Base-by-base conservation (phyloP, 1,284 basidiomycete genomes). In the Apiotrichum laibachii region DNA sequence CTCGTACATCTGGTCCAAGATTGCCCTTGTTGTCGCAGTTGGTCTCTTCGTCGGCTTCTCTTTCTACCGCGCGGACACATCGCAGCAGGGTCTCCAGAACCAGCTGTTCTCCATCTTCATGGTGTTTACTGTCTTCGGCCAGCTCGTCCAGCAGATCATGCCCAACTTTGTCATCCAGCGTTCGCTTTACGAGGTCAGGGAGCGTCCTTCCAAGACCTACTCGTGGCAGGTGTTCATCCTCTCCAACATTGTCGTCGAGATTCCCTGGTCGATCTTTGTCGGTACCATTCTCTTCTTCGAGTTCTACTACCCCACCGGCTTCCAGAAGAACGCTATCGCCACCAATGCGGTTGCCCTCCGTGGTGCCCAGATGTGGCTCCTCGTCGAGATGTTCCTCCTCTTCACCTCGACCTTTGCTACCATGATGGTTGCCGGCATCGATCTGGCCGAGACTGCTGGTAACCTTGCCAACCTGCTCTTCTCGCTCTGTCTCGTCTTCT, bases 191-290 rank as follows among this genome's bases (percentile, higher is more conserved):
- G 87, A 89, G 70, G 84, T 85, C 15, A 83, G 88, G 37, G 89
- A 90, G 73, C 82, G 85, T 1, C 82, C 87, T 0, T 88, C 86
- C 64, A 84, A 87, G 69, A 89, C 89, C 71, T 94, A 92, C 79
- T 85, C 85, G 52, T 94, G 92, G 92, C 81, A 85, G 9, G 85
- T 88, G 1, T 83, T 92, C 48, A 74, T 76, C 48, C 54, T 74
- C 39, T 68, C 67, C 47, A 77, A 77, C 64, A 73, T 81, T 45
- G 47, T 81, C 16, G 79, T 77, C 44, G 77, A 77, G 65, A 68
- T 77, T 37, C 76, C 74, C 2, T 76, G 71, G 72, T 72, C 67
- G 6, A 75, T 89, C 22, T 63, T 89, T 4, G 82, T 83, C 31
- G 75, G 70, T 2, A 70, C 67, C 9, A 37, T 75, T 22, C 74